A percentile compares a stretch with the other conserved stretches of the same genome.
Conservation (phyloP, 495 filamentous ascomycete genomes). For the Podospora pseudocomata region DNA sequence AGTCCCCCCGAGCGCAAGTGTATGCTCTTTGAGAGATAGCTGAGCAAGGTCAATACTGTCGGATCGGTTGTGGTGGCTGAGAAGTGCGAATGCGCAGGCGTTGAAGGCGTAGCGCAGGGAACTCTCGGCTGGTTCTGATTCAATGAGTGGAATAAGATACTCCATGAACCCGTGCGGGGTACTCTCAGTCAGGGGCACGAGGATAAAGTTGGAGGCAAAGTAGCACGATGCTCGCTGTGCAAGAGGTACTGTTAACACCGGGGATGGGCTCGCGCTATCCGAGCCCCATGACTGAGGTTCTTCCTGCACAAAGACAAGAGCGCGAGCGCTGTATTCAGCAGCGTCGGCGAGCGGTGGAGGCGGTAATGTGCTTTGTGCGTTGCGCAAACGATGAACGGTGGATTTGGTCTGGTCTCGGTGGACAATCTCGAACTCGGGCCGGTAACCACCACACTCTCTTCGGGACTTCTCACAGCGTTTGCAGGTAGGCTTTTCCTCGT, state of each 20-base stretch:
- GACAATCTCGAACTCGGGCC: slow-evolving; percentile 64
- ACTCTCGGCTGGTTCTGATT: slow-evolving; percentile 43
- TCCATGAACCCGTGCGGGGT: slow-evolving; percentile 51
- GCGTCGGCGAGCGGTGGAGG: background rate
- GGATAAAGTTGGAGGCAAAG: slow-evolving; percentile 54
- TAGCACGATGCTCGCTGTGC: slow-evolving; percentile 51
- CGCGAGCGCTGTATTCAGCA: background rate
- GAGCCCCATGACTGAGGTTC: slow-evolving; percentile 11
- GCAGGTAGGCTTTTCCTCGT: slow-evolving; percentile 64
- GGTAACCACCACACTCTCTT: slow-evolving; percentile 63
- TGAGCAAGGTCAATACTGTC: slow-evolving; percentile 30
- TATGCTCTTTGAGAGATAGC: slow-evolving; percentile 43
- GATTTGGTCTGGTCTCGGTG: slow-evolving; percentile 61
- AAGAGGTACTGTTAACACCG: slow-evolving; percentile 31
- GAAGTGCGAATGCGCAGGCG: slow-evolving; percentile 56
- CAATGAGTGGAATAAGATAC: slow-evolving; percentile 52
- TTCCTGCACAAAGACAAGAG: slow-evolving; percentile 14
- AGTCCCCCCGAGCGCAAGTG: slow-evolving; percentile 50
- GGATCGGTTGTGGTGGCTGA: slow-evolving; percentile 40
- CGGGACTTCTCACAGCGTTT: slow-evolving; percentile 63
- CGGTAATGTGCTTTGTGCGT: slow-evolving; percentile 27
- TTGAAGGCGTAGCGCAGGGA: slow-evolving; percentile 54
- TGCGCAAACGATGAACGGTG: slow-evolving; percentile 44
- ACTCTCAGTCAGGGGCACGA: slow-evolving; percentile 42
- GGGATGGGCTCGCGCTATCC: slow-evolving; percentile 15